Conservation (phyloP, 805 yeast species). For the Yueomyces sinensis region DNA sequence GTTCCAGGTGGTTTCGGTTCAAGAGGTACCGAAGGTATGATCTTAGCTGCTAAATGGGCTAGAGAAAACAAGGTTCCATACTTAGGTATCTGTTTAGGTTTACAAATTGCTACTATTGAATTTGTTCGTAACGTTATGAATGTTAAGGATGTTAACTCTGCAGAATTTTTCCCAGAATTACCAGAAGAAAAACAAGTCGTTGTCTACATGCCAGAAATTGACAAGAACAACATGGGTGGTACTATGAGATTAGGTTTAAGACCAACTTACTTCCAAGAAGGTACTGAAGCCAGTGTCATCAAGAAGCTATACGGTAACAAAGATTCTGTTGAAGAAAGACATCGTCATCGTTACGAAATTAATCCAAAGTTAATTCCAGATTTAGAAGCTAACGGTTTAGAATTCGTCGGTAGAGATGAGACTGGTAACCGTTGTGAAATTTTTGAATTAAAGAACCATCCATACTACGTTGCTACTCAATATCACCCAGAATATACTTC, state of each 20-base stretch:
- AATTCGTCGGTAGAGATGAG: conserved; percentile 91
- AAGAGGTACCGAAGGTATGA: conserved; percentile 98
- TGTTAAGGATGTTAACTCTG: conserved; percentile 53
- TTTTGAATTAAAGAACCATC: conserved; percentile 74
- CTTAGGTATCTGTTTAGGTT: conserved; percentile 93
- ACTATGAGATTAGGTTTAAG: conserved; percentile 97
- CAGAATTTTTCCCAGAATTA: conserved; percentile 62
- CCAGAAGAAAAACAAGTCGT: conserved; percentile 55
- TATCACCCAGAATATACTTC: conserved; percentile 98
- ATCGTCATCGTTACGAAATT: conserved; percentile 96
- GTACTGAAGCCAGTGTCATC: conserved; percentile 54
- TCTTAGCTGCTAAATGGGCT: conserved; percentile 96
- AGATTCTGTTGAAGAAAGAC: conserved; percentile 73
- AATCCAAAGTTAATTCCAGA: conserved; percentile 67
- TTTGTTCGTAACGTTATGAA: conserved; percentile 74
- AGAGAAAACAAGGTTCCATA: conserved; percentile 89
- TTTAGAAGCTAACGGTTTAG: conserved; percentile 68
- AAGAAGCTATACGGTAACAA: conserved; percentile 68
- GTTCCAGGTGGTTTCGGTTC: conserved; percentile 98
- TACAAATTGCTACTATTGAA: conserved; percentile 94
- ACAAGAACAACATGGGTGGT: conserved; percentile 92
- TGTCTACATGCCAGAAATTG: conserved; percentile 97
- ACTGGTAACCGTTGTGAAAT: conserved; percentile 86
- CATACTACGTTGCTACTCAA: conserved; percentile 89
- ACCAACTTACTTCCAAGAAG: conserved; percentile 66